Conservation (phyloP, 768 basidiomycete species). For the Butyriboletus loyo region DNA sequence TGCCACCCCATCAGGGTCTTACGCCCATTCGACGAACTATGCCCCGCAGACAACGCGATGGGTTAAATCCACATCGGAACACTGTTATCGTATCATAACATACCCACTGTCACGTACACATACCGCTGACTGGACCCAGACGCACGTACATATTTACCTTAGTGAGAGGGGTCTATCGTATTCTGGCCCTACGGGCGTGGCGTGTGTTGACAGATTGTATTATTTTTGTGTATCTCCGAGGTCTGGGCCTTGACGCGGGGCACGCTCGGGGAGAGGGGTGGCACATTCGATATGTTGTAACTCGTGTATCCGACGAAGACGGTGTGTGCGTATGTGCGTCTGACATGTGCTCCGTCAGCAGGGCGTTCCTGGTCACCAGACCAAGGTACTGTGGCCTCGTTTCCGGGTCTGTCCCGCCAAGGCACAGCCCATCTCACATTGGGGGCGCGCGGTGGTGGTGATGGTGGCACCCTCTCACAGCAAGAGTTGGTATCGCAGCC, state of each 20-base stretch:
- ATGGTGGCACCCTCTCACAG: not conserved
- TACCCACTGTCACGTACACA: slow-evolving; percentile 7
- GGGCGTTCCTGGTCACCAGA: not conserved
- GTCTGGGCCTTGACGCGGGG: not conserved
- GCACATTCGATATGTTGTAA: not conserved
- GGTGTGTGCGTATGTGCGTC: not conserved
- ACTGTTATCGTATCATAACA: slow-evolving; percentile 6
- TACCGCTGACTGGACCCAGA: slow-evolving; percentile 5
- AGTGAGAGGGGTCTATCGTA: not conserved
- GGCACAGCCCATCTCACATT: too few species aligned
- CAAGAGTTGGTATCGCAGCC: not conserved
- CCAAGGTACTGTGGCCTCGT: not conserved
- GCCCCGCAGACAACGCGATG: not conserved
- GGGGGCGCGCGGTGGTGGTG: too few species aligned
- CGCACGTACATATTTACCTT: slow-evolving; percentile 2
- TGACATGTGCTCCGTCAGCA: not conserved
- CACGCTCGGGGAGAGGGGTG: not conserved
- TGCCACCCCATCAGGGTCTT: slow-evolving; percentile 2
- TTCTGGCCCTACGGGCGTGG: not conserved
- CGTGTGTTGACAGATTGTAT: not conserved
- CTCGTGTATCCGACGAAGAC: not conserved
- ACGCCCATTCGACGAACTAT: not conserved
- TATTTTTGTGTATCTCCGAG: not conserved
- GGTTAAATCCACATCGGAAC: not conserved
- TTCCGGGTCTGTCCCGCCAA: too few species aligned